These are phyloP conservation scores for Exophiala sideris DNA, from an alignment of 2,329 filamentous ascomycete genomes.

Conservation along the genomic window DNA sequence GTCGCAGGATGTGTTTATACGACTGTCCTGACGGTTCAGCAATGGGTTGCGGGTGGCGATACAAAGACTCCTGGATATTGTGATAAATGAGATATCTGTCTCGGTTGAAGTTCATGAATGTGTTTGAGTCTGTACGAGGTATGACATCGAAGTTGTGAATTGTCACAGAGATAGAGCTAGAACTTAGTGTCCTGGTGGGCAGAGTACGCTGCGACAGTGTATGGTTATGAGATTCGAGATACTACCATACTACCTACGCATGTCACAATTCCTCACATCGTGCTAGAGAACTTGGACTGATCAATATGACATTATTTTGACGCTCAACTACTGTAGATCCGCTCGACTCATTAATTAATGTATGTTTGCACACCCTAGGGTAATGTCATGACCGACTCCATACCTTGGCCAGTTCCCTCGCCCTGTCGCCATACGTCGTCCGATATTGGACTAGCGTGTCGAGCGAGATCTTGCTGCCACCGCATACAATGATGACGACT, in stretches of 20 bases:
- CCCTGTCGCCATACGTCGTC: constrained; percentile 1
- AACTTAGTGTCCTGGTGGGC: too few species aligned
- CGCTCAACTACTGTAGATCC: neutral
- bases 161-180: too few species aligned
- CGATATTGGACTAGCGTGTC: constrained; percentile 47
- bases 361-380: neutral
- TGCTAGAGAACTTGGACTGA: too few species aligned
- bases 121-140: neutral
- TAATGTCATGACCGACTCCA: neutral
- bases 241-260: too few species aligned
- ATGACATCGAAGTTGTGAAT: neutral
- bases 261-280: too few species aligned
- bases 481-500: constrained; percentile 81
- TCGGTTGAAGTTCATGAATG: neutral
- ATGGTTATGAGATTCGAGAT: too few species aligned
- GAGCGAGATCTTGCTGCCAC: constrained; percentile 65
- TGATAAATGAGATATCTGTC: constrained; percentile 38
- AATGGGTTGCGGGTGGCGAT: constrained; percentile 68
- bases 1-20: constrained; percentile 88
- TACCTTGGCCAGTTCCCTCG: neutral
- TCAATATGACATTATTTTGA: too few species aligned
- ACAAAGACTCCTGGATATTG: constrained; percentile 61
- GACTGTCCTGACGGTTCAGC: constrained; percentile 77
- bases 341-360: neutral
- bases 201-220: too few species aligned